Evolutionary conservation across 495 filamentous ascomycete genomes (phyloP), one percentile per base, ranked within the genome.

Genomic region (Annulohypoxylon nitens): DNA sequence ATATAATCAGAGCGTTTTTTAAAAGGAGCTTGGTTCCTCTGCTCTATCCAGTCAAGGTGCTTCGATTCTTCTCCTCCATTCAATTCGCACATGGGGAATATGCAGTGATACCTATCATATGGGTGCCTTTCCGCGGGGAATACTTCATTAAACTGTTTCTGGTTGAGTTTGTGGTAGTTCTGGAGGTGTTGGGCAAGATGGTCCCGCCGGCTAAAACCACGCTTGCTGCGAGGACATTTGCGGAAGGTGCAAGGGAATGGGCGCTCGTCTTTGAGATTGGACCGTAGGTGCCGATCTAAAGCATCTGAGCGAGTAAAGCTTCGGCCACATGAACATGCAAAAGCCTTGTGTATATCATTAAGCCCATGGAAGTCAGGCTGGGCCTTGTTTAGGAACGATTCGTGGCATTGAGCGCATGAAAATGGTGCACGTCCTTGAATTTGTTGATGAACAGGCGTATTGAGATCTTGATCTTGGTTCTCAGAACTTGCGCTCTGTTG

Each of bases 141-240:
- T 8, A 39, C 20, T 5, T 55, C 55, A 3, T 55, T 18, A 7
- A 79, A 74, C 48, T 75, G 61, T 3, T 63, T 67, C 0, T 23
- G 5, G 2, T 76, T 64, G 30, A 75, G 73, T 48, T 80, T 74
- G 61, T 84, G 82, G 47, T 81, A 84, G 4, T 74, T 75, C 0
- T 57, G 57, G 39, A 84, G 66, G 67, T 83, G 82, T 36, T 83
- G 79, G 11, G 67, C 58, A 4, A 82, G 71, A 59, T 84, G 78
- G 67, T 84, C 80, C 20, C 64, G 75, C 20, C 81, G 78, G 20
- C 71, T 76, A 61, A 84, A 83, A 14, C 74, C 78, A 14, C 82
- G 63, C n/a, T 62, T 74, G 26, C 78, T 81, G 36, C 76, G 76
- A 65, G 81, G 67, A 50, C 60, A 78, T 45, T 69, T 79, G 63